Evolutionary conservation across 2,329 filamentous ascomycete genomes (phyloP), one percentile per base, ranked within the genome.

Genomic region (Triangularia setosa): DNA sequence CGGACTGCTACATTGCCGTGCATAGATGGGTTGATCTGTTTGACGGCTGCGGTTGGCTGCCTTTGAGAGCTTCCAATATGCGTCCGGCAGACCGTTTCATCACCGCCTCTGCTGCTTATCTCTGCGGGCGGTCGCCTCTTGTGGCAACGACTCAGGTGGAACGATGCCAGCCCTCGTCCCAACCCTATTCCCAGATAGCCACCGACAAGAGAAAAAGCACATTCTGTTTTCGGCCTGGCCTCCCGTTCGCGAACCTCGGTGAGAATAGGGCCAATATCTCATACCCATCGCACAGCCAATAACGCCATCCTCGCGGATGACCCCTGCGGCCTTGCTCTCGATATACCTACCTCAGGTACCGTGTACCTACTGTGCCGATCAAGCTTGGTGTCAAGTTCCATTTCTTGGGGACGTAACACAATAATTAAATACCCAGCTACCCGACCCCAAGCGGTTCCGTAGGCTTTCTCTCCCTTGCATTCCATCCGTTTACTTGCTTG

Each of bases 201-300:
- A 25, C 53, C 23, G n/a, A 18, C n/a, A 12, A 9, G 40, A 48
- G n/a, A 6, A 28, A 52, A 30, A 30, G 27, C 64, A 68, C 64
- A 66, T 65, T 58, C 67, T 68, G 67, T 58, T 65, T 68, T 61
- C 58, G 67, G 67, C 44, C 56, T 35, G 55, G 55, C 33, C 33
- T 16, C 30, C 25, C 30, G 12, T 8, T 44, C 25, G 57, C n/a
- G 27, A 58, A 16, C 53, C 52, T 56, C 54, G 54, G 54, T 56
- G 25, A 28, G 18, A 16, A 14, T 28, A 56, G 14, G 54, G 14
- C 54, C 30, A 57, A 27, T 28, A 57, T 33, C 27, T 21, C 55
- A 24, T 24, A 28, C 5, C n/a, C 44, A 33, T 33, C 6, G 30
- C 30, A 33, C 8, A 8, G 5, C 30, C 30, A 33, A 33, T 33